Conservation (phyloP, 345 rosid species). For the Eucalyptus camaldulensis region DNA sequence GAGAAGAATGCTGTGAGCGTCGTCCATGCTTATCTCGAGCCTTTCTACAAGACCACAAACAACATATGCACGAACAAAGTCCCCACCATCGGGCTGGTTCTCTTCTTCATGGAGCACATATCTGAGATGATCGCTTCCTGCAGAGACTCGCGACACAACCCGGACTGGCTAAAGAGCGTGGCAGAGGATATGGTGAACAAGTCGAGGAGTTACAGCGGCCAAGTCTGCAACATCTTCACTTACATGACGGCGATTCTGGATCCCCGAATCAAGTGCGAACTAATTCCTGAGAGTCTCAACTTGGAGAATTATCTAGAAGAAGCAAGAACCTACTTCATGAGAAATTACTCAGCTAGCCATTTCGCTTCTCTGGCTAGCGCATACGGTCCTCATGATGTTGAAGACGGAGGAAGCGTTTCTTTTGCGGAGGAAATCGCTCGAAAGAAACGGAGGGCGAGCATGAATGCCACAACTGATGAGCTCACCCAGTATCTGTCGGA, state of each 20-base stretch:
- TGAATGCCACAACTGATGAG: slow-evolving; percentile 63
- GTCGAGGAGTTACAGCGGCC: slow-evolving; percentile 55
- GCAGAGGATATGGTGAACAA: slow-evolving; percentile 90
- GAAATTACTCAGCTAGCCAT: slow-evolving; percentile 54
- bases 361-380: slow-evolving; percentile 46
- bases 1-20: slow-evolving; percentile 54
- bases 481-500: slow-evolving; percentile 87
- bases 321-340: slow-evolving; percentile 66
- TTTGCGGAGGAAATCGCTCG: slow-evolving; percentile 90
- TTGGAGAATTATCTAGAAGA: slow-evolving; percentile 68
- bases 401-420: slow-evolving; percentile 70
- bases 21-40: slow-evolving; percentile 67
- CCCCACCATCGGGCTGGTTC: slow-evolving; percentile 70
- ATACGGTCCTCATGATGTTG: slow-evolving; percentile 58
- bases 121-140: slow-evolving; percentile 60
- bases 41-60: slow-evolving; percentile 69
- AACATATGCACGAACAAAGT: slow-evolving; percentile 70
- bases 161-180: slow-evolving; percentile 73
- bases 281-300: slow-evolving; percentile 70
- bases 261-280: slow-evolving; percentile 80
- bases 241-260: slow-evolving; percentile 89
- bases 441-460: slow-evolving; percentile 77
- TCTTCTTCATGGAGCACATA: slow-evolving; percentile 94
- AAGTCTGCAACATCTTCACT: slow-evolving; percentile 67
- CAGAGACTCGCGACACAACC: slow-evolving; percentile 61